Percentiles rank a stretch among this genome's conserved stretches.
These are phyloP conservation scores for Herpetospermum pedunculosum DNA, from an alignment of 306 rosid species.

Conservation along the genomic window DNA sequence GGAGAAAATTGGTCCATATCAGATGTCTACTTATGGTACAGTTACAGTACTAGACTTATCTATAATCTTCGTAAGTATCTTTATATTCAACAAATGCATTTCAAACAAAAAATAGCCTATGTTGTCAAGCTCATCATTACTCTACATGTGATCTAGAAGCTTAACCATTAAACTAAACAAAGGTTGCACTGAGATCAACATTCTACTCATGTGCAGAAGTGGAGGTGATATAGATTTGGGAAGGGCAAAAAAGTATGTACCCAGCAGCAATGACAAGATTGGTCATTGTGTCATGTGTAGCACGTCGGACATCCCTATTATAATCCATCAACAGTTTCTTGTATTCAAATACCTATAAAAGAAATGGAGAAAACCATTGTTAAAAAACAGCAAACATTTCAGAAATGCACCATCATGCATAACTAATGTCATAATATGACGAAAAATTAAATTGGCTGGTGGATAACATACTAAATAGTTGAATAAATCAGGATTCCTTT, in stretches of 20 bases:
- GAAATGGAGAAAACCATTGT: constrained; percentile 16
- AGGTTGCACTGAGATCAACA: neutral
- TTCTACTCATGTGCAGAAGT: neutral
- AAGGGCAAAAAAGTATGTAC: constrained; percentile 36
- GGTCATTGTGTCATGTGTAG: constrained; percentile 83
- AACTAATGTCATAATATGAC: neutral
- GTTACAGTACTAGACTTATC: neutral
- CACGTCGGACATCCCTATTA: constrained; percentile 88
- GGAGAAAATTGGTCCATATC: neutral
- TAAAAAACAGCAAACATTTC: neutral
- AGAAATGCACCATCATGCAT: neutral
- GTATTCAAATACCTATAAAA: constrained; percentile 71
- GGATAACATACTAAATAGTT: neutral
- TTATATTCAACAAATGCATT: neutral
- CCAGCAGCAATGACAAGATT: constrained; percentile 53
- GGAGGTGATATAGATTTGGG: constrained; percentile 1
- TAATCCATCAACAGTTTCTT: constrained; percentile 88
- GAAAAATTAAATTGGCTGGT: neutral
- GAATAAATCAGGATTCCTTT: neutral
- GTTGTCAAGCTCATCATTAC: neutral
- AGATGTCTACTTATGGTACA: neutral
- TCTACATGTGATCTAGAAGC: neutral
- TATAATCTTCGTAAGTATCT: neutral
- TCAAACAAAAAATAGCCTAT: neutral
- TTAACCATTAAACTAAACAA: neutral